Evolutionary conservation across 345 rosid species (phyloP), one percentile per base, ranked within the genome.

Genomic region (Hevea brasiliensis): DNA sequence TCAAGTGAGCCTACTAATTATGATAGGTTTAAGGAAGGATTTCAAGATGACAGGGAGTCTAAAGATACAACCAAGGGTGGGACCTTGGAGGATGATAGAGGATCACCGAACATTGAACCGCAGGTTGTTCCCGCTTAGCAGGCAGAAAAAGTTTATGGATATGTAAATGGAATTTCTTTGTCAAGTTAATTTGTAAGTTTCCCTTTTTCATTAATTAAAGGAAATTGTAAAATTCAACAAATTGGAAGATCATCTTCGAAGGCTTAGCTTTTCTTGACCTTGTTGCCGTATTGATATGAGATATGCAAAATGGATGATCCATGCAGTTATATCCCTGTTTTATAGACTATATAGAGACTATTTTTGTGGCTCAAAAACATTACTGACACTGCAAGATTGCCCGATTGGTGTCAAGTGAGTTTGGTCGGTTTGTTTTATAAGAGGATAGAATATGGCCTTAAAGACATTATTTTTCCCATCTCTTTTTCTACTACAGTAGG

Each of bases 21-120:
- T 40, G 96, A 95, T 76, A 76, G 87, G 81, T 95, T 88, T 58
- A 89, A 88, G 77, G 81, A 83, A 67, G 97, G 98, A 47, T 92
- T 92, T 64, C 73, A 86, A 79, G 85, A 84, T 54, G 87, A 63
- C 1, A 75, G 77, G 32, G 72, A 82, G 60, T 73, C 59, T 29
- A 71, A 48, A 67, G 73, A 70, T 76, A 13, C 79, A 20, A 65
- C 85, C 1, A 80, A 70, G 72, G 75, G 67, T 61, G 79, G 58
- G 68, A 79, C 77, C n/a, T 73, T 65, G 37, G 92, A 82, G 11
- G 91, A 89, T 69, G 88, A 87, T 35, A 83, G 83, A 11, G 77
- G 90, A 14, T 66, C 92, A 20, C 4, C 37, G 37, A 86, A 79
- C 5, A 79, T 89, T n/a, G 91, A 86, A 42, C 96, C 92, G 1